Percentiles rank a stretch among this genome's conserved stretches.
Evolutionary conservation across 306 rosid genomes (phyloP).

Genomic region (Fragaria vesca): DNA sequence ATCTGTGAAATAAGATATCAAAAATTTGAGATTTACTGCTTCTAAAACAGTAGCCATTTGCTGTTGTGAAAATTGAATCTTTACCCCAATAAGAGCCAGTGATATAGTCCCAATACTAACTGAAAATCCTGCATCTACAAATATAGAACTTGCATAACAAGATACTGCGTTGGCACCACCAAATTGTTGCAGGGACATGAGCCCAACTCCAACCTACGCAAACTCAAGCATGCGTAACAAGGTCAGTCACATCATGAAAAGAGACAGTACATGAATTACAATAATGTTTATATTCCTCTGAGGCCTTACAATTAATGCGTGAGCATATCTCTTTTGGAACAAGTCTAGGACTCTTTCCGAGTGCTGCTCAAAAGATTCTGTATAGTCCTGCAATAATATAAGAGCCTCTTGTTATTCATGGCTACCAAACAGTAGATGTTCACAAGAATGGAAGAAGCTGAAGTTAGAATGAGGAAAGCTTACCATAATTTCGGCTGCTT

Average conservation of each 20-base stretch:
- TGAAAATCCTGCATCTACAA: conserved; percentile 22
- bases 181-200: conserved; percentile 39
- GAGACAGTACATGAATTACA: too few species aligned
- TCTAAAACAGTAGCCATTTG: background rate
- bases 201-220: conserved; percentile 39
- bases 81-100: conserved; percentile 25
- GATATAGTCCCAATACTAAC: conserved; percentile 23
- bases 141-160: conserved; percentile 28
- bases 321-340: conserved; percentile 30
- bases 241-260: background rate
- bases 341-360: conserved; percentile 31
- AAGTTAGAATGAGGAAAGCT: background rate
- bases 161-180: conserved; percentile 32
- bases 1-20: conserved; percentile 1
- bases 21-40: background rate
- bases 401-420: background rate
- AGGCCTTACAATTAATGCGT: conserved; percentile 29
- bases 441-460: too few species aligned
- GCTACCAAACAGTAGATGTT: background rate
- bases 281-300: background rate
- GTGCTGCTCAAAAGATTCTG: conserved; percentile 22
- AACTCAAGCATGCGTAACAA: background rate
- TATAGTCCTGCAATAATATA: conserved; percentile 18
- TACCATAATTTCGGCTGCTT: conserved; percentile 44
- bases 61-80: background rate